Percentiles rank a stretch among this genome's conserved stretches.
Evolutionary conservation across 352 stramenopile species (phyloP).

Genomic region (Globisporangium spinosum): DNA sequence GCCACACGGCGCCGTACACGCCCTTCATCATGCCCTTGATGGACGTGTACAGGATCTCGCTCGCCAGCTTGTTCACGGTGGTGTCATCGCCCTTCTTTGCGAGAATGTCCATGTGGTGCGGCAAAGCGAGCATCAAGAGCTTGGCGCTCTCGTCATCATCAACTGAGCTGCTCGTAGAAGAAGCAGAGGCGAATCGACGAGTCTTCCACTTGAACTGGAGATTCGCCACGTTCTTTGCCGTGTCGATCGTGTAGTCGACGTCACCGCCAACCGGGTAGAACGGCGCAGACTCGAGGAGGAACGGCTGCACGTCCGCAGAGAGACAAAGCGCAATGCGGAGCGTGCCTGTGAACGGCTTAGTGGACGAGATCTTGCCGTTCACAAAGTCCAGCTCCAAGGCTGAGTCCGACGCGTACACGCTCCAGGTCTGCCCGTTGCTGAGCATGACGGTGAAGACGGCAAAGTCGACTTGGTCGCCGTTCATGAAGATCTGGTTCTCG

Average conservation of each 20-base stretch:
- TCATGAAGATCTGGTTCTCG: conserved; percentile 34
- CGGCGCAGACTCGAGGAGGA: conserved; percentile 51
- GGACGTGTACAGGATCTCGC: conserved; percentile 52
- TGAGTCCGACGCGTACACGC: conserved; percentile 55
- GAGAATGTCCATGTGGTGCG: conserved; percentile 68
- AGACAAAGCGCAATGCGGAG: conserved; percentile 50
- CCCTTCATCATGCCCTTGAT: conserved; percentile 75
- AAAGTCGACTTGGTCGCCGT: conserved; percentile 43
- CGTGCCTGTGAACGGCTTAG: conserved; percentile 44
- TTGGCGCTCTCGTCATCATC: conserved; percentile 16
- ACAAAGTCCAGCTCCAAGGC: conserved; percentile 31
- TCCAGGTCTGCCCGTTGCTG: conserved; percentile 66
- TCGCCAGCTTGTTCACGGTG: conserved; percentile 31
- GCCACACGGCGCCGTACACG: conserved; percentile 57
- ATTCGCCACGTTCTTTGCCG: conserved; percentile 20
- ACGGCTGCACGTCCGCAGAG: conserved; percentile 33
- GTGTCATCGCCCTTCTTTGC: conserved; percentile 15
- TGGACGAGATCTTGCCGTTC: conserved; percentile 32
- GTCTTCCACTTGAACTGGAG: conserved; percentile 69
- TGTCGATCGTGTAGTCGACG: conserved; percentile 43
- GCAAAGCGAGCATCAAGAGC: conserved; percentile 69
- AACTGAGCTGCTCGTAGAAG: conserved; percentile 14
- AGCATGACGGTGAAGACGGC: conserved; percentile 46
- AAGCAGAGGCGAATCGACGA: conserved; percentile 32
- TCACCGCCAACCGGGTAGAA: conserved; percentile 57